phyloP scores from a whole-genome alignment of 768 basidiomycete species.

The Favolaschia claudopus region DNA sequence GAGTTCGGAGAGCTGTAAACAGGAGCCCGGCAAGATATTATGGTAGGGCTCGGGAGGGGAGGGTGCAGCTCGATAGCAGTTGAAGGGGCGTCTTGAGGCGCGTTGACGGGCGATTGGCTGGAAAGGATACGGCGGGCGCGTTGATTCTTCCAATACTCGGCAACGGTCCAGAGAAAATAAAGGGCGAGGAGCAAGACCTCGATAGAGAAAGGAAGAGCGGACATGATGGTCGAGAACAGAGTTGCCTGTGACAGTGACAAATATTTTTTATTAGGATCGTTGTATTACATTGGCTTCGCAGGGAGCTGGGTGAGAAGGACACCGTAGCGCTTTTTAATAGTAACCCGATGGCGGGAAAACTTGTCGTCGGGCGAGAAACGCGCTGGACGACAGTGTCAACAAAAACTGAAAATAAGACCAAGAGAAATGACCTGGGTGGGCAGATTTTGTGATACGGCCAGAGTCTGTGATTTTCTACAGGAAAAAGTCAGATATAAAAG shows the following conservation, averaged over 20 bases:
- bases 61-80: too few relatives aligned
- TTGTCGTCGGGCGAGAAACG: conserved; percentile 99
- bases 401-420: neutral
- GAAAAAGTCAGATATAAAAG: neutral
- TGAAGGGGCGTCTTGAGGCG: too few relatives aligned
- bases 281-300: conserved; percentile 78
- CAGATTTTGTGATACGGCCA: conserved; percentile 91
- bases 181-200: neutral
- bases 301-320: conserved; percentile 92
- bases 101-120: too few relatives aligned
- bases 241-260: too few relatives aligned
- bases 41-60: neutral
- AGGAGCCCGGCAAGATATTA: neutral
- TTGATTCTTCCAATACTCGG: neutral
- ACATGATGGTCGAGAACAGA: too few relatives aligned
- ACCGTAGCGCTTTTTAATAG: conserved; percentile 92
- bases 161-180: neutral
- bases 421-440: conserved; percentile 83
- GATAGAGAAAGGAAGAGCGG: neutral
- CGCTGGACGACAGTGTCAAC: conserved; percentile 55
- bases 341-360: conserved; percentile 97
- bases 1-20: conserved; percentile 7
- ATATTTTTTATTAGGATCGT: neutral
- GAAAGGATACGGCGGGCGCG: neutral
- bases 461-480: conserved; percentile 82